Base-by-base conservation (phyloP, 331 rosid species). In the Telfairia occidentalis region DNA sequence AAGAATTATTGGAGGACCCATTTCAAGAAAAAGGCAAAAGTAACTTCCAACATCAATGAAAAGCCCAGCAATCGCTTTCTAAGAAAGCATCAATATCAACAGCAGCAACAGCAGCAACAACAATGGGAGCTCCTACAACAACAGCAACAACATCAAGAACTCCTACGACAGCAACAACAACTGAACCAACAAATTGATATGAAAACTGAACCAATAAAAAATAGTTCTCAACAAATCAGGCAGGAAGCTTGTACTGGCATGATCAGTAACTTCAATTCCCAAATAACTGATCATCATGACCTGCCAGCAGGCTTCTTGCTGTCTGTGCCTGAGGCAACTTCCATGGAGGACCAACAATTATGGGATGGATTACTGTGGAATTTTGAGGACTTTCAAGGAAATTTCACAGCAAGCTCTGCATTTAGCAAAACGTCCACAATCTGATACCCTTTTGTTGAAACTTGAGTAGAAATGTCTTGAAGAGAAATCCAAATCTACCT, bases 1-100 rank as follows among this genome's bases (percentile, higher is more conserved):
- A 94, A 94, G 87, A 94, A 94, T 52, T 91, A 94, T 37, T 94
- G 98, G 98, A 86, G 98, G 70, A 94, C 98, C 45, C 97, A 94
- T 77, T 94, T 91, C 86, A 94, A 94, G 96, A 94, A 94, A 72
- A 89, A 88, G 77, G 61, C 74, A 1, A 94, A 82, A 69, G 80
- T 5, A 3, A 74, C 87, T 9, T 73, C 86, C 3, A 84, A 85
- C 52, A 74, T 77, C 26, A 64, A 82, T 2, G 88, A 87, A 65
- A 91, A 85, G 83, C 86, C 82, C 0, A 94, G 85, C 72, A 82
- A 57, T 43, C 88, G 90, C 71, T 84, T 86, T 2, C 55, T 85
- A 11, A 80, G 79, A 84, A 76, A 82, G 78, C 92, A 81, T 18
- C 87, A 86, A 1, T 81, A 78, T 19, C 89, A 82, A 12, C 87